phyloP scores from a whole-genome alignment of 176 grass and related monocot genomes.

The Urochloa ruziziensis region DNA sequence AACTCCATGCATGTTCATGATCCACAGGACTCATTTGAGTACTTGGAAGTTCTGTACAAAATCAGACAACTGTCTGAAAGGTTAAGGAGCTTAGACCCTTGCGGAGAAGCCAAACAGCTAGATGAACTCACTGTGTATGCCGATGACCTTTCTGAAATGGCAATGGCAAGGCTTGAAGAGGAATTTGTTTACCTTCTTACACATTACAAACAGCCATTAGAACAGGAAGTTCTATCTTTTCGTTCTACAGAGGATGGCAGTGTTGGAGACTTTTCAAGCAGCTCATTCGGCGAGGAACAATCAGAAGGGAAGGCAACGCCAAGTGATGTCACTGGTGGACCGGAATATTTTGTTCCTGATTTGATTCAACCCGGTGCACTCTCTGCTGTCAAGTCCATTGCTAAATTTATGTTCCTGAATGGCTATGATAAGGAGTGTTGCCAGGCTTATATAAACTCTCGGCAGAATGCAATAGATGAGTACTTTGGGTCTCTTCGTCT shows the following conservation, averaged over 20 bases:
- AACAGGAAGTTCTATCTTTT: constrained; percentile 59
- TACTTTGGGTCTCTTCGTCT: constrained; percentile 58
- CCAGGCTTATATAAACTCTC: constrained; percentile 63
- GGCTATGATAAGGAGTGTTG: constrained; percentile 79
- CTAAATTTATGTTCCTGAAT: constrained; percentile 76
- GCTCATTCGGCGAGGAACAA: constrained; percentile 82
- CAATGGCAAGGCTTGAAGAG: constrained; percentile 81
- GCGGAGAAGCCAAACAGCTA: constrained; percentile 35
- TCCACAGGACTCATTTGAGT: constrained; percentile 66
- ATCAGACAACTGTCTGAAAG: constrained; percentile 58
- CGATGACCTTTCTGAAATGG: constrained; percentile 63
- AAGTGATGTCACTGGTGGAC: constrained; percentile 26
- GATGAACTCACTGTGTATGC: constrained; percentile 57
- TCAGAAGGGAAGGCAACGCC: constrained; percentile 49
- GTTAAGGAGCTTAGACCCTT: constrained; percentile 33
- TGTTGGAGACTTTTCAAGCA: constrained; percentile 61
- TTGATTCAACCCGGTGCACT: constrained; percentile 73
- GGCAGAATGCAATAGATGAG: constrained; percentile 70
- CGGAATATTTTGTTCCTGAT: constrained; percentile 60
- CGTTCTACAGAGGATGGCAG: constrained; percentile 67
- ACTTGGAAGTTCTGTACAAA: constrained; percentile 63
- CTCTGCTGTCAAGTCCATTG: constrained; percentile 67
- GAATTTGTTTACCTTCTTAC: constrained; percentile 79
- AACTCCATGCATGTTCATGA: constrained; percentile 56
- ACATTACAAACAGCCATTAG: constrained; percentile 58